Base-by-base conservation (phyloP, 2,329 filamentous ascomycete species). In the Xylariaceae sp. region DNA sequence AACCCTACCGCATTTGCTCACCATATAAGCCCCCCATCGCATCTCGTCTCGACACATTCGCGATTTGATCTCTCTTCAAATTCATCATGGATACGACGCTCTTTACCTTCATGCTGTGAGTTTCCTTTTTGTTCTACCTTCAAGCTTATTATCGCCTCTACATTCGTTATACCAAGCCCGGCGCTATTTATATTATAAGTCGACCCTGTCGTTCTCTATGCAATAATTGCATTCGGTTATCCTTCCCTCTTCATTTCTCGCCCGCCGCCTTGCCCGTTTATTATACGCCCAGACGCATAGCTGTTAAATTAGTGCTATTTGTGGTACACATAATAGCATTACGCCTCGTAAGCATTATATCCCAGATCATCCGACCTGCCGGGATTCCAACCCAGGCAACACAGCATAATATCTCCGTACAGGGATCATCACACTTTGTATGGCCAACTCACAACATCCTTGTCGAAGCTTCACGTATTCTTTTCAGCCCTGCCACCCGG, bases 81-180 rank as follows among this genome's bases (percentile, higher is more conserved):
- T 58, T 52, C 60, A 65, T 50, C 69, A 84, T 85, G 82, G 82
- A 85, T 72, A 88, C 86, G 20, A 87, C 87, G 56, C 83, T 89
- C 64, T 81, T 88, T 70, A 88, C 87, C 58, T 89, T 89, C 71
- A 80, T 86, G 74, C 73, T 88, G 85, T 88, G 77, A 83, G 84
- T 85, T 54, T 52, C 68, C 54, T 52, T 46, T 62, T 44, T 47
- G 57, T 65, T 57, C 64, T 61, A 59, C 48, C 49, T 64, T 56
- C 14, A 20, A 23, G 44, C n/a, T n/a, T 47, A 43, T 44, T 20
- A 20, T 57, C 56, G 46, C 61, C 61, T 60, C 57, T 37, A 48
- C 65, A 65, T 54, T 52, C 56, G 63, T 54, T 54, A 51, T 42
- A 29, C 29, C 47, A 23, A 41, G 47, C 52, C 52, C 42, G 47